phyloP scores from a whole-genome alignment of 129 eudicot species.

The Ambrosia artemisiifolia region DNA sequence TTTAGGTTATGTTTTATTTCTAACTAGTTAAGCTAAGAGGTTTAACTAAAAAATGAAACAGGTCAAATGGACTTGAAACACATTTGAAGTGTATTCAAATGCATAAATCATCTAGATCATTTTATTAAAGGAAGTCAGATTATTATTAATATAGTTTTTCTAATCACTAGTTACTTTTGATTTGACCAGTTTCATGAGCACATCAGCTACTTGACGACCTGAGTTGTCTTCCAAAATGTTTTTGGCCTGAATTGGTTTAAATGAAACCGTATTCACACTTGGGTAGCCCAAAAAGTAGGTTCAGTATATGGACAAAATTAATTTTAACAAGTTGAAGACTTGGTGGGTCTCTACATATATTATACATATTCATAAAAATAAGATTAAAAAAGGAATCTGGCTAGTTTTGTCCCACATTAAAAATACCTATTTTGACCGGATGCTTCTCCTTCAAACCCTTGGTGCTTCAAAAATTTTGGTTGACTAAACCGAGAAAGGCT shows the following conservation, averaged over 20 bases:
- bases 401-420: not conserved
- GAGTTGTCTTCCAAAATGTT: not conserved
- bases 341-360: not conserved
- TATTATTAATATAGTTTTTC: no score
- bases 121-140: no score
- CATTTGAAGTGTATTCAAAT: no score
- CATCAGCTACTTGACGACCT: not conserved
- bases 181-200: not conserved
- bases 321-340: not conserved
- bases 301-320: not conserved
- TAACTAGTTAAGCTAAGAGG: not conserved
- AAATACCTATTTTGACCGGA: not conserved
- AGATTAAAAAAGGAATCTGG: not conserved
- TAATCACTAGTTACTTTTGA: not conserved
- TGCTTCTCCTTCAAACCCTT: not conserved
- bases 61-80: not conserved
- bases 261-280: not conserved
- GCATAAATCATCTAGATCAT: no score
- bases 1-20: not conserved
- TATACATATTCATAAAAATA: not conserved
- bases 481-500: no score
- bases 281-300: not conserved
- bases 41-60: not conserved
- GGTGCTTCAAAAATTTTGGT: no score
- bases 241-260: not conserved